phyloP scores from a whole-genome alignment of 192 early-diverging fungal genomes.

The Entophlyctis helioformis region DNA sequence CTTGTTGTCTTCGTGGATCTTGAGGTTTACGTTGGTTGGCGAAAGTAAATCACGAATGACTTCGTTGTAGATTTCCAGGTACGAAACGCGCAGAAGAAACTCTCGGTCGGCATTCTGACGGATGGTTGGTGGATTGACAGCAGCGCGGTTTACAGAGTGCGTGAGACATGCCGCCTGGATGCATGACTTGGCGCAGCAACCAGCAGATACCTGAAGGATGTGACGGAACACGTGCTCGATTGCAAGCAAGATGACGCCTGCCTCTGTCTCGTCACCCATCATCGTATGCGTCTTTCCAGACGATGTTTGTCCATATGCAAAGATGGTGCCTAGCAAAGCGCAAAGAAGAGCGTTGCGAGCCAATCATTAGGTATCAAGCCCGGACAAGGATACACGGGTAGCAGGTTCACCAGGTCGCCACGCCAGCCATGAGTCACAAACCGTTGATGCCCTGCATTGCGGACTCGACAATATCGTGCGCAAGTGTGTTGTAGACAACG shows the following conservation, averaged over 20 bases:
- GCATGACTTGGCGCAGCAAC: background rate
- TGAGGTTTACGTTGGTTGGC: conserved; percentile 66
- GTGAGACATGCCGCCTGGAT: too few relatives aligned
- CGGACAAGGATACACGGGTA: too few relatives aligned
- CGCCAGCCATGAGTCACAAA: too few relatives aligned
- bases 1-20: conserved; percentile 73
- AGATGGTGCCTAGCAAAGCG: conserved; percentile 93
- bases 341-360: too few relatives aligned
- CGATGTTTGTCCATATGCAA: conserved; percentile 97
- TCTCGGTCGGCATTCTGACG: conserved; percentile 51
- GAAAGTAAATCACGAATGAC: conserved; percentile 75
- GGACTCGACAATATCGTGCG: too few relatives aligned
- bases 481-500: too few relatives aligned
- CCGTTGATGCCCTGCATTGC: too few relatives aligned
- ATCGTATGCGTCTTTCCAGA: conserved; percentile 82
- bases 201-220: conserved; percentile 31
- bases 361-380: too few relatives aligned
- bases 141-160: background rate
- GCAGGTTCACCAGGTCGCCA: too few relatives aligned
- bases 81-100: conserved; percentile 89
- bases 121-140: background rate
- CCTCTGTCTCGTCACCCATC: conserved; percentile 47
- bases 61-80: conserved; percentile 86
- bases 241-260: conserved; percentile 58
- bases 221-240: conserved; percentile 50